Percentiles rank a stretch among this genome's conserved stretches.
Evolutionary conservation across 164 flowering plant genomes (phyloP).

Genomic region (Tetrastigma voinierianum): DNA sequence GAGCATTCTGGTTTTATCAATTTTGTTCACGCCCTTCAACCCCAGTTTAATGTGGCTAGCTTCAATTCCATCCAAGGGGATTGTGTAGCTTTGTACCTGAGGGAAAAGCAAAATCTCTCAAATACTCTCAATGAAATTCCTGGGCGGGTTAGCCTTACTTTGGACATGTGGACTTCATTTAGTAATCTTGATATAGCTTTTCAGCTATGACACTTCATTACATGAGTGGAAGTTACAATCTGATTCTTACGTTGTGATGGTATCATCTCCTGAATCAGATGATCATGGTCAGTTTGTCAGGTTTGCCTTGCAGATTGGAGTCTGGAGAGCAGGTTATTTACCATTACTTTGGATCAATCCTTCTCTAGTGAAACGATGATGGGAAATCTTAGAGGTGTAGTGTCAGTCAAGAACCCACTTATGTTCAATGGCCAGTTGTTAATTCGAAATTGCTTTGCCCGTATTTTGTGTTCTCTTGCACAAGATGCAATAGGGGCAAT

Average conservation of each 20-base stretch:
- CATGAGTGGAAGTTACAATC: slow-evolving; percentile 63
- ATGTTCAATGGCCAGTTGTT: slow-evolving; percentile 64
- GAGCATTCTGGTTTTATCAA: slow-evolving; percentile 62
- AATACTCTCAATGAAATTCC: slow-evolving; percentile 41
- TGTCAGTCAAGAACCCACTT: slow-evolving; percentile 47
- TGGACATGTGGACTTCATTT: slow-evolving; percentile 63
- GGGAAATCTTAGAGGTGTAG: slow-evolving; percentile 52
- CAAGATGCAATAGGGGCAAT: slow-evolving; percentile 43
- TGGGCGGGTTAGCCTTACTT: slow-evolving; percentile 57
- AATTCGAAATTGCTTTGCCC: slow-evolving; percentile 58
- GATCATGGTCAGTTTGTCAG: slow-evolving; percentile 50
- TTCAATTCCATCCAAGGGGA: slow-evolving; percentile 55
- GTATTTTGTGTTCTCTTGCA: slow-evolving; percentile 52
- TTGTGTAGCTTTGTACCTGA: slow-evolving; percentile 44
- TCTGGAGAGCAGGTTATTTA: slow-evolving; percentile 49
- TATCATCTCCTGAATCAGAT: slow-evolving; percentile 56
- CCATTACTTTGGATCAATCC: slow-evolving; percentile 54
- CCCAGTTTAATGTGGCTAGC: slow-evolving; percentile 51
- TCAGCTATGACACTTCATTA: slow-evolving; percentile 71
- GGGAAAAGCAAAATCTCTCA: slow-evolving; percentile 55
- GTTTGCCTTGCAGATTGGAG: slow-evolving; percentile 70
- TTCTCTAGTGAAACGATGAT: slow-evolving; percentile 37
- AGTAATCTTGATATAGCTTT: slow-evolving; percentile 64
- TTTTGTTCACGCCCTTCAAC: slow-evolving; percentile 57
- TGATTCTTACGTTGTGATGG: slow-evolving; percentile 57